phyloP scores from a whole-genome alignment of 805 yeast genomes.

The Debaryomyces hansenii region DNA sequence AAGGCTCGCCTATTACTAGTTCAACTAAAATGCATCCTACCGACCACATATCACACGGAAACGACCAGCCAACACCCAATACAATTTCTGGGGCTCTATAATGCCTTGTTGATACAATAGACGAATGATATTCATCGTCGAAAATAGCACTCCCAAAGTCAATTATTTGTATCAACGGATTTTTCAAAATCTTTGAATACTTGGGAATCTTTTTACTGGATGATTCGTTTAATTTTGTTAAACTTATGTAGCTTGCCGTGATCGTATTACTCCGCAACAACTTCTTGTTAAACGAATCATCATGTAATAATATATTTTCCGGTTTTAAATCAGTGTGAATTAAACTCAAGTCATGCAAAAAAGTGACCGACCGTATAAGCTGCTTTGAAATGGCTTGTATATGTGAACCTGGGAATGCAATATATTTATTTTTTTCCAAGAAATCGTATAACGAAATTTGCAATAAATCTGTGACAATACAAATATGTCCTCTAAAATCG shows the following conservation, averaged over 20 bases:
- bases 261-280: constrained; percentile 33
- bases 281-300: constrained; percentile 46
- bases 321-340: constrained; percentile 98
- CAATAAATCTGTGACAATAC: constrained; percentile 86
- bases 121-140: constrained; percentile 89
- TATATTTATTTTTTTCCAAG: constrained; percentile 75
- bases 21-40: constrained; percentile 93
- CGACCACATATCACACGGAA: constrained; percentile 96
- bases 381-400: constrained; percentile 88
- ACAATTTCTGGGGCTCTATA: constrained; percentile 97
- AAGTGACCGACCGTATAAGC: constrained; percentile 79
- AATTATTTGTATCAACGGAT: constrained; percentile 83
- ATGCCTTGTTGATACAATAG: constrained; percentile 91
- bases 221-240: constrained; percentile 13
- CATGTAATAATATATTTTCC: constrained; percentile 78
- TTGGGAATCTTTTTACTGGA: constrained; percentile 28
- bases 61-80: constrained; percentile 94
- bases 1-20: constrained; percentile 88
- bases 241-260: constrained; percentile 30
- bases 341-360: constrained; percentile 82
- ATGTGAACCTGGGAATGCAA: constrained; percentile 93
- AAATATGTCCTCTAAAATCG: constrained; percentile 90
- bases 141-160: constrained; percentile 98
- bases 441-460: constrained; percentile 89
- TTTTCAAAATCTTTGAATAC: constrained; percentile 52